These are phyloP conservation scores for Sungouiozyma intestinalis DNA, from an alignment of 805 yeast species.

Conservation along the genomic window DNA sequence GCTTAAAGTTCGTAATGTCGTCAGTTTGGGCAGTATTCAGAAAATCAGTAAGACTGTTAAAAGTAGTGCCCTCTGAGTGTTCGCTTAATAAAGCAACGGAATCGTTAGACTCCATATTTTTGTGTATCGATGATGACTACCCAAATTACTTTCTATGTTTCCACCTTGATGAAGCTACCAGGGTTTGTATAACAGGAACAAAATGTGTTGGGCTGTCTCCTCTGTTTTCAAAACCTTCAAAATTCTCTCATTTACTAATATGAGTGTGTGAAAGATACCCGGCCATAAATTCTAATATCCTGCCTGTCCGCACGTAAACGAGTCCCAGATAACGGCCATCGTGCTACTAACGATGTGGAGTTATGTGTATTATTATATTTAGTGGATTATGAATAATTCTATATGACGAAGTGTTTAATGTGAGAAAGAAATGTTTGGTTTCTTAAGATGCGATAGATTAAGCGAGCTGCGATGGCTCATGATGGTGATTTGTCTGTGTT, in stretches of 20 bases:
- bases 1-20: slow-evolving; percentile 17
- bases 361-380: too few species aligned
- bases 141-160: not conserved
- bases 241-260: not conserved
- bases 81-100: not conserved
- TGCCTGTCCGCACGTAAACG: too few species aligned
- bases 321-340: too few species aligned
- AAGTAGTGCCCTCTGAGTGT: not conserved
- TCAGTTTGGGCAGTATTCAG: not conserved
- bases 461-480: too few species aligned
- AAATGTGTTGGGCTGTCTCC: not conserved
- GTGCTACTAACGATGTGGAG: too few species aligned
- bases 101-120: not conserved
- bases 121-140: too few species aligned
- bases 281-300: not conserved
- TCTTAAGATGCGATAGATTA: not conserved
- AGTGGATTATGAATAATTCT: too few species aligned
- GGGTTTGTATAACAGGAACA: too few species aligned
- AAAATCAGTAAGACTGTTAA: not conserved
- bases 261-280: too few species aligned
- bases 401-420: not conserved
- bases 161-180: too few species aligned
- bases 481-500: not conserved
- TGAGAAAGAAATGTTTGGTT: not conserved
- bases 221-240: not conserved